These are phyloP conservation scores for Phyllosticta citribraziliensis DNA, from an alignment of 2,329 filamentous ascomycete genomes.

Conservation along the genomic window DNA sequence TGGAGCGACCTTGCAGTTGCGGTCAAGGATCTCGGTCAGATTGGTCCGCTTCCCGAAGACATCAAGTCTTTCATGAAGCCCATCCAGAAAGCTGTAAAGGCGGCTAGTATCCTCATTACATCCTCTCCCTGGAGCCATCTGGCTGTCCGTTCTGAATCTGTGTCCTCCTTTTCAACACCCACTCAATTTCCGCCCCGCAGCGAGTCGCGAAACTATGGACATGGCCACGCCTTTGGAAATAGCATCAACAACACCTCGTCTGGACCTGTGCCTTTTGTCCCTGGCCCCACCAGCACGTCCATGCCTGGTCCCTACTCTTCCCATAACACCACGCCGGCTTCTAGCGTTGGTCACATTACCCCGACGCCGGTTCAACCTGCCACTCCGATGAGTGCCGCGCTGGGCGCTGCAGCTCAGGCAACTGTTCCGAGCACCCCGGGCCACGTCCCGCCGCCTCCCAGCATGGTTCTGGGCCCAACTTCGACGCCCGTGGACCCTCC, in stretches of 20 bases:
- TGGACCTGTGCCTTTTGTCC: conserved; percentile 27
- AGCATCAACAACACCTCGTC: conserved; percentile 11
- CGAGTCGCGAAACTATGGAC: conserved; percentile 1
- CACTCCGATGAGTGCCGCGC: conserved; percentile 78
- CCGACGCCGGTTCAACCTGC: conserved; percentile 52
- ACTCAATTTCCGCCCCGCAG: conserved; percentile 1
- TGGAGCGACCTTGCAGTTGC: conserved; percentile 57
- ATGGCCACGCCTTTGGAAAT: conserved; percentile 3
- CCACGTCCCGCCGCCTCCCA: conserved; percentile 18
- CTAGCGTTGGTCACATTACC: conserved; percentile 36
- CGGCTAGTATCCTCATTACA: conserved; percentile 64
- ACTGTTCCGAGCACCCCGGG: conserved; percentile 65
- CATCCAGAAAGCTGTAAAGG: conserved; percentile 73
- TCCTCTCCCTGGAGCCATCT: conserved; percentile 54
- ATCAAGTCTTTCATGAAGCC: conserved; percentile 66
- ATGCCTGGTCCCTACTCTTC: conserved; percentile 13
- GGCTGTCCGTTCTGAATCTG: conserved; percentile 19
- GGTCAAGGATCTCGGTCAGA: conserved; percentile 39
- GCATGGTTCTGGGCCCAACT: conserved; percentile 8
- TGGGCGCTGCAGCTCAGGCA: conserved; percentile 83
- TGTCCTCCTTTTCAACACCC: background rate
- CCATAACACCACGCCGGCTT: conserved; percentile 18
- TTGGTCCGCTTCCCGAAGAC: conserved; percentile 34
- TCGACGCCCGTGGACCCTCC: conserved; percentile 13
- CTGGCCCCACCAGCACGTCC: conserved; percentile 28